Conservation (phyloP, 768 basidiomycete genomes). For the Mycena venus region DNA sequence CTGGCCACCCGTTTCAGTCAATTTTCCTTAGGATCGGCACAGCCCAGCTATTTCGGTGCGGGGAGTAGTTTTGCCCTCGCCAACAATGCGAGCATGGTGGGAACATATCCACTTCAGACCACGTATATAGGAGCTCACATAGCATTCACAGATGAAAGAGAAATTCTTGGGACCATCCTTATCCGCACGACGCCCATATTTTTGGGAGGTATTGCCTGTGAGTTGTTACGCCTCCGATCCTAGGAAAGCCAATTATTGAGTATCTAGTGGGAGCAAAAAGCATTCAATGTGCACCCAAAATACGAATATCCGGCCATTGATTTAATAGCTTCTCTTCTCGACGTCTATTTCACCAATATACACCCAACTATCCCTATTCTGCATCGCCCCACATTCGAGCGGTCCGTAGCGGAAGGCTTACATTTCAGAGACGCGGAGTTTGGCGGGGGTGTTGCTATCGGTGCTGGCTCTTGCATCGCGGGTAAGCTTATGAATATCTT, state of each 20-base stretch:
- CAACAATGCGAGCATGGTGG: constrained; percentile 53
- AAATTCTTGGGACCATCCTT: no score
- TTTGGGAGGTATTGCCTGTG: constrained; percentile 26
- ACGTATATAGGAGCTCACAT: no score
- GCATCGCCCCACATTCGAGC: constrained; percentile 75
- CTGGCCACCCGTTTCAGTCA: background rate
- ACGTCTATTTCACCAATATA: constrained; percentile 68
- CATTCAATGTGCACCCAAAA: constrained; percentile 35
- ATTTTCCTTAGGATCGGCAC: background rate
- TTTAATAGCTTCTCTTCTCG: constrained; percentile 64
- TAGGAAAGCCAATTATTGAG: background rate
- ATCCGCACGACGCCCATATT: constrained; percentile 19
- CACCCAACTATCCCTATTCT: constrained; percentile 73
- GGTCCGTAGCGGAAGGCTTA: constrained; percentile 57
- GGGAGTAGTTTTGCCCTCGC: constrained; percentile 58
- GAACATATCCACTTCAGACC: constrained; percentile 8
- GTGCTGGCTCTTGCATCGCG: constrained; percentile 72
- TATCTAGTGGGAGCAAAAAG: constrained; percentile 54
- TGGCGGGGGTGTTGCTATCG: constrained; percentile 66
- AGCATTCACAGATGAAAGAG: no score
- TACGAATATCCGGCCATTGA: constrained; percentile 62
- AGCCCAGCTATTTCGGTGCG: constrained; percentile 51
- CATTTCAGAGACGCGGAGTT: constrained; percentile 67
- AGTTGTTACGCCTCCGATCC: constrained; percentile 27
- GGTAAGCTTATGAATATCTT: constrained; percentile 54